Evolutionary conservation across 176 grass and related monocot genomes (phyloP).

Genomic region (Zoysia japonica): DNA sequence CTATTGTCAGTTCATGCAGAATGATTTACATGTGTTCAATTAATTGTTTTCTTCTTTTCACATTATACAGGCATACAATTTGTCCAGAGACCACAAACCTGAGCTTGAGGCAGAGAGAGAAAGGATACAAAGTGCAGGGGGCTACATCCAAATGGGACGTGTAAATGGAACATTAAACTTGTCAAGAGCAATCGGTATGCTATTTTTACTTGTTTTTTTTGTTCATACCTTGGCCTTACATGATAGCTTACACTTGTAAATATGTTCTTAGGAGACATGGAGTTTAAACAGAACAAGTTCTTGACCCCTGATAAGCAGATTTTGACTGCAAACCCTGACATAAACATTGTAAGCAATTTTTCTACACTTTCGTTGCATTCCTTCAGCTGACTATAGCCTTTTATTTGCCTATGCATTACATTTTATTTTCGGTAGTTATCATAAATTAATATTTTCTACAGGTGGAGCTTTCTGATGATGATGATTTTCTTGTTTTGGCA

Average conservation of each 20-base stretch:
- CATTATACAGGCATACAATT: slow-evolving; percentile 73
- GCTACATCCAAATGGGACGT: slow-evolving; percentile 83
- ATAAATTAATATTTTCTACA: slow-evolving; percentile 35
- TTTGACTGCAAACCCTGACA: slow-evolving; percentile 79
- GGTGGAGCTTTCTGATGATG: slow-evolving; percentile 91
- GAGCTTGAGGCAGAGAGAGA: slow-evolving; percentile 85
- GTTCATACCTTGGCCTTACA: slow-evolving; percentile 30
- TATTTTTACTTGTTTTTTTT: background rate
- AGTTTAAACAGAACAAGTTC: slow-evolving; percentile 95
- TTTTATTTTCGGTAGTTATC: slow-evolving; percentile 24
- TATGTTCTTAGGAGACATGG: slow-evolving; percentile 68
- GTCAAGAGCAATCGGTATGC: slow-evolving; percentile 80
- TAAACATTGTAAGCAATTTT: slow-evolving; percentile 64
- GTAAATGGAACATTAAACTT: slow-evolving; percentile 98
- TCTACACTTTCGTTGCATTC: background rate
- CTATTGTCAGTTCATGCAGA: background rate
- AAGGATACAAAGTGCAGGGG: slow-evolving; percentile 90
- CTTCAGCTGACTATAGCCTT: slow-evolving; percentile 11
- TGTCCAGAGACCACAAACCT: slow-evolving; percentile 97
- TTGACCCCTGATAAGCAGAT: slow-evolving; percentile 90
- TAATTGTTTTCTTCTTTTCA: slow-evolving; percentile 34
- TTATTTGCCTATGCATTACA: background rate
- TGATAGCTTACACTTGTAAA: slow-evolving; percentile 23
- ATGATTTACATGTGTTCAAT: slow-evolving; percentile 6
- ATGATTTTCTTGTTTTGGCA: slow-evolving; percentile 89